phyloP scores from a whole-genome alignment of 2,329 filamentous ascomycete genomes.

The Colletotrichum sp. region DNA sequence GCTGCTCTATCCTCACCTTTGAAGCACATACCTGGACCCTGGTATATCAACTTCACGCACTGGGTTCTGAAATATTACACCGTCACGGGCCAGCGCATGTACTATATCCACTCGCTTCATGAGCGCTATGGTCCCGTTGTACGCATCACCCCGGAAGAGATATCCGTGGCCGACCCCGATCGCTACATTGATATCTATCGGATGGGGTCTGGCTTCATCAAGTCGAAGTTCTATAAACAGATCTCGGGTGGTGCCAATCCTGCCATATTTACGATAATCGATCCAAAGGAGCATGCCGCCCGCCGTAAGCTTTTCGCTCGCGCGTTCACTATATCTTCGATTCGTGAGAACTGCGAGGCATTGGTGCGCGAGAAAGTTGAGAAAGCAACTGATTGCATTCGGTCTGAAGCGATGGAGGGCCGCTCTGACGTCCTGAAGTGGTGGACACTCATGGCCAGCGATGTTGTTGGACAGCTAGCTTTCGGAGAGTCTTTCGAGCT shows the following conservation, averaged over 20 bases:
- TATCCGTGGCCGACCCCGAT: not conserved
- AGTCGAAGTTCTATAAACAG: not conserved
- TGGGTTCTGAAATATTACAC: not conserved
- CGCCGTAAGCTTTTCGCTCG: constrained; percentile 45
- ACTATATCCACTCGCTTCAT: constrained; percentile 1
- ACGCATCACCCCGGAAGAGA: constrained; percentile 5
- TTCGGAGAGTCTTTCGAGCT: constrained; percentile 62
- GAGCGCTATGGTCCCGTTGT: not conserved
- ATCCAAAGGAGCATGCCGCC: not conserved
- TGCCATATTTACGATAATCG: not conserved
- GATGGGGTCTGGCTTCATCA: constrained; percentile 3
- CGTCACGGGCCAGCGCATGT: not conserved
- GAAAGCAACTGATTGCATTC: constrained; percentile 47
- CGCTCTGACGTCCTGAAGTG: constrained; percentile 56
- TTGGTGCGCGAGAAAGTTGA: constrained; percentile 40
- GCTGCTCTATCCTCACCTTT: not conserved
- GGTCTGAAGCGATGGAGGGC: constrained; percentile 43
- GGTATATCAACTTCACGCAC: constrained; percentile 5
- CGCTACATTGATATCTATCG: constrained; percentile 7
- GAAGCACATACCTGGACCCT: constrained; percentile 7
- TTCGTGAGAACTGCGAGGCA: constrained; percentile 33
- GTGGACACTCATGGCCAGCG: constrained; percentile 59
- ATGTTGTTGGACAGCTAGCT: constrained; percentile 56
- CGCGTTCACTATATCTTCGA: constrained; percentile 40
- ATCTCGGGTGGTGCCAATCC: not conserved